Base-by-base conservation (phyloP, 441 rosid genomes). In the Jatropha podagrica region DNA sequence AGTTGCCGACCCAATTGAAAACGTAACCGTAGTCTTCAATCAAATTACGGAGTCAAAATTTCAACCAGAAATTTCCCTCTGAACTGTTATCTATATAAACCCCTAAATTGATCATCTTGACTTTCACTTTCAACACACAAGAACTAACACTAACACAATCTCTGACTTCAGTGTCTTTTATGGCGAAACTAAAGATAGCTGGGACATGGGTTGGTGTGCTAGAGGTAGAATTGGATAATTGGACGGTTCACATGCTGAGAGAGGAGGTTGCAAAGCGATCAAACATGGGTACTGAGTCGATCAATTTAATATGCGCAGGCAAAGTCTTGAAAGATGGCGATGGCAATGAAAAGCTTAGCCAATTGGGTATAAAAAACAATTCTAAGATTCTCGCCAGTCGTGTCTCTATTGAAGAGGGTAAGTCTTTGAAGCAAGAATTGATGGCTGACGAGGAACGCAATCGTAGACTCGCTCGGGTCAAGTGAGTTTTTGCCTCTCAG, bases 151-250 rank as follows among this genome's bases (percentile, higher is more conserved):
- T 37, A 5, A 67, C 14, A 23, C 7, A 0, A 13, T n/a, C 38
- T 59, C 1, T 11, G 27, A 61, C 41, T 32, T 32, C 7, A 13
- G 26, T 27, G 41, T 72, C 72, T 67, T 71, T 78, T 37, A 86
- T 85, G 94, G 87, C 88, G 79, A 92, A 91, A 82, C 81, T 95
- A 63, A 95, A 86, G 88, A 85, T 92, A 48, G 99, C 90, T 26
- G 98, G 98, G 46, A 83, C 85, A 32, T 93, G 97, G 97, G 84
- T 85, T 0, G 99, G 99, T 52, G 77, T 85, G 8, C 27, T 95
- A 7, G 94, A 95, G 78, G 91, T 90, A 32, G 97, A 93, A 74
- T 81, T 93, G 75, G 95, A 89, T 61, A 83, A 75, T n/a, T 92
- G 96, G 99, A 86, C 92, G 17, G 83, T 91, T 51, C 72, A 75